Evolutionary conservation across 305 asterid genomes (phyloP).

Genomic region (Fraxinus greggii): DNA sequence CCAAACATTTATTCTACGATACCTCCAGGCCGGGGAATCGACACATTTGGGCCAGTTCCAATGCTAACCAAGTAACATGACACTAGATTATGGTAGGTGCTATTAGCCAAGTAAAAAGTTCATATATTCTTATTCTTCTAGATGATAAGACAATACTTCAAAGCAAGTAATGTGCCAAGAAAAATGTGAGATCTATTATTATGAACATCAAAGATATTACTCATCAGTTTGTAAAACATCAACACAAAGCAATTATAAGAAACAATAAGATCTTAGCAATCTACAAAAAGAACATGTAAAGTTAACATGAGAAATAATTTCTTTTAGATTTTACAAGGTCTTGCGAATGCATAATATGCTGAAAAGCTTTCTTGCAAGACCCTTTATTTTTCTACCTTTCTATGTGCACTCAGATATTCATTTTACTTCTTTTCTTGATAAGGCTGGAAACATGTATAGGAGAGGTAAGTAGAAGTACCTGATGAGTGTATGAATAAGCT

Average conservation of each 20-base stretch:
- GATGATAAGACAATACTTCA: neutral
- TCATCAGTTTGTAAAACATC: neutral
- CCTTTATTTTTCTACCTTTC: neutral
- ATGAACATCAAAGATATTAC: neutral
- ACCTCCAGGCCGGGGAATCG: neutral
- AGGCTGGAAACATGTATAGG: neutral
- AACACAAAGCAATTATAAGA: neutral
- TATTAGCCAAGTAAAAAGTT: neutral
- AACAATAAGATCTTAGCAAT: neutral
- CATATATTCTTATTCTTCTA: neutral
- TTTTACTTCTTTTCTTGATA: neutral
- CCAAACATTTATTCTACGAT: neutral
- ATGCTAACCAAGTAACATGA: neutral
- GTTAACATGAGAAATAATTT: neutral
- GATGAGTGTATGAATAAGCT: conserved; percentile 94
- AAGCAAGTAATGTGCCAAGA: neutral
- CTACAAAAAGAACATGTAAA: neutral
- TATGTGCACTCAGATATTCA: neutral
- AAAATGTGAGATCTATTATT: neutral
- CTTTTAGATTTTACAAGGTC: neutral
- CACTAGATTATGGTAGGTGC: neutral
- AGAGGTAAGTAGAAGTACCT: conserved; percentile 47
- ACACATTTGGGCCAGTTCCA: neutral
- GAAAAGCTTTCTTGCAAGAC: neutral
- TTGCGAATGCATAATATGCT: neutral